Evolutionary conservation across 23 red algal species (phyloP).

Genomic region (Agarophyton chilense): DNA sequence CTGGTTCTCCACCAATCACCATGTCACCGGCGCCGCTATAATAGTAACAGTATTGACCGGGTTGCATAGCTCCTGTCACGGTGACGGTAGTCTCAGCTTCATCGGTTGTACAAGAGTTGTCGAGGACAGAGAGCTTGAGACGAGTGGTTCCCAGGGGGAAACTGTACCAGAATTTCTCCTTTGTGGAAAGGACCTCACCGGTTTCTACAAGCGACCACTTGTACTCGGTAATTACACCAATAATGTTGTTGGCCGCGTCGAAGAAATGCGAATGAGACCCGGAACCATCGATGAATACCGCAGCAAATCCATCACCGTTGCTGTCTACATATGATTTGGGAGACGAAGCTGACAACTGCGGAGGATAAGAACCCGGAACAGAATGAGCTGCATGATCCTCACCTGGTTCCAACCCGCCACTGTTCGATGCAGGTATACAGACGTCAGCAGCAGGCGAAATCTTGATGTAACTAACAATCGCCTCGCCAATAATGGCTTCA

Average conservation of each 20-base stretch:
- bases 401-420: neutral
- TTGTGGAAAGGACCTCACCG: slow-evolving; percentile 62
- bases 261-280: slow-evolving; percentile 72
- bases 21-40: neutral
- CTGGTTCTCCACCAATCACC: slow-evolving; percentile 7
- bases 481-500: slow-evolving; percentile 33
- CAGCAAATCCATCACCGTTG: slow-evolving; percentile 52
- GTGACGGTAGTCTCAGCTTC: slow-evolving; percentile 65
- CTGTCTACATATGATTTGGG: slow-evolving; percentile 60
- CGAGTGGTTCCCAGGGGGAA: slow-evolving; percentile 72
- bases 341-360: slow-evolving; percentile 19
- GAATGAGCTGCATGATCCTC: slow-evolving; percentile 75
- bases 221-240: slow-evolving; percentile 55
- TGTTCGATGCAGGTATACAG: slow-evolving; percentile 21
- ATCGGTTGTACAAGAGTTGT: slow-evolving; percentile 50
- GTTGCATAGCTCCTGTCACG: slow-evolving; percentile 54
- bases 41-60: slow-evolving; percentile 78
- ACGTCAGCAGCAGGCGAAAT: slow-evolving; percentile 32
- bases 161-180: slow-evolving; percentile 26
- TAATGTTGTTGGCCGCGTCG: slow-evolving; percentile 33
- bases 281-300: slow-evolving; percentile 29
- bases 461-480: slow-evolving; percentile 48
- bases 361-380: slow-evolving; percentile 61
- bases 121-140: slow-evolving; percentile 53
- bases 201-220: slow-evolving; percentile 68